These are phyloP conservation scores for Hypoxylon sp. DNA, from an alignment of 2,329 filamentous ascomycete species.

Conservation along the genomic window DNA sequence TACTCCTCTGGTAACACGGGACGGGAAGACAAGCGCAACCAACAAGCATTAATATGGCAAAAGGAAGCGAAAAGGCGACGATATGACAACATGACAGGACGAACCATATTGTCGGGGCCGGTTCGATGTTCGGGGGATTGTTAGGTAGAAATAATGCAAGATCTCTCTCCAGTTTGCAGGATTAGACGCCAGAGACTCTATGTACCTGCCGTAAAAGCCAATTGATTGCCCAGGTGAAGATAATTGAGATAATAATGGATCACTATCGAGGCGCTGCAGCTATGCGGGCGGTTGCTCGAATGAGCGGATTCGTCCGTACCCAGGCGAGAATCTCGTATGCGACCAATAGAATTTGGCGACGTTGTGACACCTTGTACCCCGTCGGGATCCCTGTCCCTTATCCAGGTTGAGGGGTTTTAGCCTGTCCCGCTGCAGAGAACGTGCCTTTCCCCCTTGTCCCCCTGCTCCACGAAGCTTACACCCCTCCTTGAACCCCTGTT, in stretches of 20 bases:
- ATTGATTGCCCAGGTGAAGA: constrained; percentile 46
- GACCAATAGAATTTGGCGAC: constrained; percentile 44
- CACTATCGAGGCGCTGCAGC: constrained; percentile 32
- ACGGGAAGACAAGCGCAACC: constrained; percentile 8
- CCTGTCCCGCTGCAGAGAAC: constrained; percentile 36
- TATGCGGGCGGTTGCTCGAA: constrained; percentile 48
- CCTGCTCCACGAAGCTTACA: neutral
- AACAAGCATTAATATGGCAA: constrained; percentile 8
- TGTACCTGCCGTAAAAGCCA: constrained; percentile 37
- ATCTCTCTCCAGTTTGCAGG: constrained; percentile 28
- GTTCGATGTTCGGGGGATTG: constrained; percentile 30
- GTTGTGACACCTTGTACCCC: constrained; percentile 43
- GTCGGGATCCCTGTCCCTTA: constrained; percentile 21
- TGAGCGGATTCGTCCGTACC: constrained; percentile 50
- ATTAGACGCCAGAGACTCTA: constrained; percentile 37
- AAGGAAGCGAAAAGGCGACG: constrained; percentile 24
- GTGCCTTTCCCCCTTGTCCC: constrained; percentile 22
- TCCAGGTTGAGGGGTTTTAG: constrained; percentile 36
- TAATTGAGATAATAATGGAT: constrained; percentile 48
- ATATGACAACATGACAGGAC: constrained; percentile 35
- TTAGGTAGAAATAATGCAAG: constrained; percentile 42
- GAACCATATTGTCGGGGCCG: constrained; percentile 38
- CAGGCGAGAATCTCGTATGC: constrained; percentile 39
- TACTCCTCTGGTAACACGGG: constrained; percentile 11
- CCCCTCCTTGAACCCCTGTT: constrained; percentile 21